Conservation (phyloP, 768 basidiomycete species). For the Rhodocollybia butyracea region DNA sequence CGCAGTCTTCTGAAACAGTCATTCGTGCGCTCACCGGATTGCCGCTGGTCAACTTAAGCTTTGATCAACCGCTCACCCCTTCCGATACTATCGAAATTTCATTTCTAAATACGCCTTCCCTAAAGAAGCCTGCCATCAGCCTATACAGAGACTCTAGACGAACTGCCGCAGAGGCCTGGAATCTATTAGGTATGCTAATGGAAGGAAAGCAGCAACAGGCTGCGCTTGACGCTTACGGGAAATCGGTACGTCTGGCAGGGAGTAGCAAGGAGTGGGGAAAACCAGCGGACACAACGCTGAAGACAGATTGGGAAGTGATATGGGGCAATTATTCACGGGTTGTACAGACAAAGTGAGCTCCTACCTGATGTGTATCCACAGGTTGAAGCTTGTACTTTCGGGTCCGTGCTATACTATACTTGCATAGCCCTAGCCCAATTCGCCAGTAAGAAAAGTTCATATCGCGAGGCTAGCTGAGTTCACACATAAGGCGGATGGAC, state of each 20-base stretch:
- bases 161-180: conserved; percentile 75
- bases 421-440: no score
- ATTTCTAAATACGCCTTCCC: conserved; percentile 45
- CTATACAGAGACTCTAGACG: conserved; percentile 68
- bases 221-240: conserved; percentile 63
- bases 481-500: no score
- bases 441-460: no score
- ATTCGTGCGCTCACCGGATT: conserved; percentile 49
- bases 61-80: not conserved
- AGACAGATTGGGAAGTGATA: conserved; percentile 59
- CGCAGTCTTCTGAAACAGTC: conserved; percentile 66
- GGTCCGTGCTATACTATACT: no score
- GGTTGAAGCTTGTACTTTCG: no score
- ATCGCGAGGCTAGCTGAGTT: no score
- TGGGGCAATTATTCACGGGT: conserved; percentile 59
- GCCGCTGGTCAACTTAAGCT: conserved; percentile 21
- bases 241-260: conserved; percentile 69
- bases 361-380: no score
- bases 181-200: conserved; percentile 63
- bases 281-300: conserved; percentile 50
- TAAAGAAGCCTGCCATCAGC: conserved; percentile 51
- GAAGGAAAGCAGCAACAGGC: conserved; percentile 35
- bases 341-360: not conserved
- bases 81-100: conserved; percentile 32
- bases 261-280: conserved; percentile 33